A percentile compares a stretch with the other conserved stretches of the same genome.
Conservation (phyloP, 176 grass and related monocot species). For the Carex cristatella region DNA sequence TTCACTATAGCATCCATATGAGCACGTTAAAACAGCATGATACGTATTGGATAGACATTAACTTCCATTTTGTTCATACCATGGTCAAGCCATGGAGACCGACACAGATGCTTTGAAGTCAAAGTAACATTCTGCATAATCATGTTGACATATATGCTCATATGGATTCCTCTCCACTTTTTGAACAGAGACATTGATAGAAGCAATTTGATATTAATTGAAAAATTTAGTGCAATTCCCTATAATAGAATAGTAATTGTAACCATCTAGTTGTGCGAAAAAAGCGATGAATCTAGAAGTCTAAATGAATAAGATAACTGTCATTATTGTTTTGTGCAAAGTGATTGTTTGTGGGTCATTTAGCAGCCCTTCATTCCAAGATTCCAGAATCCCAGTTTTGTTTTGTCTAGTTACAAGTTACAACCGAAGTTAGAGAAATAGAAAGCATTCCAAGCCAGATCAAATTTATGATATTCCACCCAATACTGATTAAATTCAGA, state of each 20-base stretch:
- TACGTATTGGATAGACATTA: not conserved
- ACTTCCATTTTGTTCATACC: not conserved
- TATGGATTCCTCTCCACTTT: not conserved
- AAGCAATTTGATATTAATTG: not conserved
- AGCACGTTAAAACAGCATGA: not conserved
- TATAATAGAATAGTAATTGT: not conserved
- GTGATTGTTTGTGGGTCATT: not conserved
- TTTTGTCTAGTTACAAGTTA: not conserved
- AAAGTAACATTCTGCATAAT: not conserved
- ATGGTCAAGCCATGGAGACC: not conserved
- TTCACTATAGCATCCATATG: not conserved
- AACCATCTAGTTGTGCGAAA: not conserved
- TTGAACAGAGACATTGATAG: not conserved
- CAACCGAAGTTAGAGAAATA: not conserved
- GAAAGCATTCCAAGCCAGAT: not conserved
- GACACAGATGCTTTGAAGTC: not conserved
- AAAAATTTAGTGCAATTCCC: not conserved
- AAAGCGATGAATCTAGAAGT: not conserved
- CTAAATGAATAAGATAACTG: not conserved
- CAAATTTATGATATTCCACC: not conserved
- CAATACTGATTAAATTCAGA: not conserved
- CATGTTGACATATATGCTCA: not conserved
- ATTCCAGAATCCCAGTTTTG: not conserved
- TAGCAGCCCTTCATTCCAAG: not conserved
- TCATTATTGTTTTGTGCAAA: not conserved